Evolutionary conservation across 305 asterid genomes (phyloP), one percentile per base, ranked within the genome.

Genomic region (Rubia occidens): DNA sequence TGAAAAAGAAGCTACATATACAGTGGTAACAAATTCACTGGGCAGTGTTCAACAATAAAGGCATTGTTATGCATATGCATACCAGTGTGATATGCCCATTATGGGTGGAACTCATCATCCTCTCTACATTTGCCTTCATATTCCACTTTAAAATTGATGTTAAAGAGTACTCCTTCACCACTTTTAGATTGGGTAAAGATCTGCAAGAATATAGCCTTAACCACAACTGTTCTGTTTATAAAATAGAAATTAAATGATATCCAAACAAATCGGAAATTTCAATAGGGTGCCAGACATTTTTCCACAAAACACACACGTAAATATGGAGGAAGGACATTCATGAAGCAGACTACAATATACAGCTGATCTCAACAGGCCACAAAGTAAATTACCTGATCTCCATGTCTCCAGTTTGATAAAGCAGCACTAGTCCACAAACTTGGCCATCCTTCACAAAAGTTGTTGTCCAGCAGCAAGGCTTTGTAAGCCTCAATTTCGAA

Each of bases 121-220:
- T 85, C 77, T 85, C 89, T 91, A 92, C 75, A 84, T 87, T 85
- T 80, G 88, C 79, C 84, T 84, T 87, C 80, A 88, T 74, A 72
- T 85, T 89, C 98, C 96, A 92, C 81, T 96, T 83, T 54, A 92
- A 85, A 70, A 82, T 80, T 53, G 96, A 79, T 72, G 76, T 74
- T 67, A 88, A 79, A 68, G 98, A 84, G 77, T 84, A 67, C 67
- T 81, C 88, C 76, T 82, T 87, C 81, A 88, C 89, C 82, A 88
- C 74, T 75, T 85, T 86, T 59, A 92, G 87, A 82, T 82, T 83
- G 77, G 96, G 96, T 87, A 92, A 79, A 54, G 98, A 89, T 84
- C 98, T 88, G 93, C 83, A 80, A 53, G 72, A 49, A 75, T 68
- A 78, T 58, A 68, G 71, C 59, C 74, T 67, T 62, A 70, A 66